phyloP scores from a whole-genome alignment of 805 yeast genomes.

The Candida loeiensis region DNA sequence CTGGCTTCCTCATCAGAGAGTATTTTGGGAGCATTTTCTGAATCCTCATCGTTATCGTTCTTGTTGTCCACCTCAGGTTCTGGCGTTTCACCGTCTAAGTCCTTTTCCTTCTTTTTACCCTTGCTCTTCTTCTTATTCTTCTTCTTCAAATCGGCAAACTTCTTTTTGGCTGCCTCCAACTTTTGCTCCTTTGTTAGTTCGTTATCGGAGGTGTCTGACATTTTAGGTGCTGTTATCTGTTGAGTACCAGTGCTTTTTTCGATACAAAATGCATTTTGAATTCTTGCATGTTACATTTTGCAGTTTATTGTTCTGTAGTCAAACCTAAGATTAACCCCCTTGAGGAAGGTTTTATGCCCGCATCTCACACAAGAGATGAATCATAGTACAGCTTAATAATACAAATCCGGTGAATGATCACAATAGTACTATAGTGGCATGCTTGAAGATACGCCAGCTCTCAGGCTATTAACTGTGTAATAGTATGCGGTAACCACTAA shows the following conservation, averaged over 20 bases:
- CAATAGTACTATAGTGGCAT: no score
- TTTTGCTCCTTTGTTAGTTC: conserved; percentile 52
- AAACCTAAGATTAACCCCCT: no score
- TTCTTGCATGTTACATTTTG: neutral
- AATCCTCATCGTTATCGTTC: conserved; percentile 12
- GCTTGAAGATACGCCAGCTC: no score
- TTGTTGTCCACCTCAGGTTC: conserved; percentile 11
- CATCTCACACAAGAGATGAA: no score
- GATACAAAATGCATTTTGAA: no score
- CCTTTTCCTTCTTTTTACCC: conserved; percentile 44
- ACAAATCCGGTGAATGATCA: no score
- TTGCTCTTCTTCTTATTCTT: conserved; percentile 52
- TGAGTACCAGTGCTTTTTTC: neutral
- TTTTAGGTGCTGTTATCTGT: neutral
- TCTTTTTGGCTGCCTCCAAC: conserved; percentile 70
- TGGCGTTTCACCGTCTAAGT: conserved; percentile 11
- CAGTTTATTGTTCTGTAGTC: no score
- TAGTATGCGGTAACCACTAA: neutral
- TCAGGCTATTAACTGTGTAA: neutral
- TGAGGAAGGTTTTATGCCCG: no score
- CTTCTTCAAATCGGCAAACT: conserved; percentile 65
- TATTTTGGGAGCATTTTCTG: no score
- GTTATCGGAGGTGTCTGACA: conserved; percentile 13
- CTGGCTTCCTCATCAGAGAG: no score
- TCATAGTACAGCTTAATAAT: no score